Conservation (phyloP, 2,329 filamentous ascomycete species). For the Colletotrichum navitas region DNA sequence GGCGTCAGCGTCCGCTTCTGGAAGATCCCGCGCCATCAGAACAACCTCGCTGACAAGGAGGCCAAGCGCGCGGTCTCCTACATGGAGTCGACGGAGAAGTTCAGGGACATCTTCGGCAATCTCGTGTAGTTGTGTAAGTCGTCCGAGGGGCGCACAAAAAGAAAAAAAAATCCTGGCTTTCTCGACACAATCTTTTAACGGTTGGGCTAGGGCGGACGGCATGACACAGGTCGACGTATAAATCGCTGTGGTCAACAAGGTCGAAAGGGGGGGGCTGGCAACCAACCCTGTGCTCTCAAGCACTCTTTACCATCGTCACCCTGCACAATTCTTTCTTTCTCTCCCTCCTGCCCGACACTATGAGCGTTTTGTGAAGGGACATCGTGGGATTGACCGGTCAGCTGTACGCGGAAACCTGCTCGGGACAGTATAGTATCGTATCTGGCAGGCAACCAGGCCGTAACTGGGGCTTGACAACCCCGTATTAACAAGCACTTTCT, state of each 20-base stretch:
- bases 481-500: too few relatives aligned
- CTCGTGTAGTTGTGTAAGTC: not conserved
- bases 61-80: conserved; percentile 51
- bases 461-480: too few relatives aligned
- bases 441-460: too few relatives aligned
- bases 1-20: conserved; percentile 53
- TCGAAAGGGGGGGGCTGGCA: not conserved
- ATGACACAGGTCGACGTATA: not conserved
- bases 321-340: not conserved
- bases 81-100: not conserved
- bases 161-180: not conserved
- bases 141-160: too few relatives aligned
- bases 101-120: not conserved
- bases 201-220: not conserved
- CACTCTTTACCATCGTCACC: not conserved
- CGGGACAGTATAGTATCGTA: not conserved
- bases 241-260: not conserved
- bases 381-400: not conserved
- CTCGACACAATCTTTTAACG: not conserved
- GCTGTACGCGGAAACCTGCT: not conserved
- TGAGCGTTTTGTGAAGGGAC: not conserved
- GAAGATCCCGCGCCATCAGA: conserved; percentile 59
- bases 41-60: conserved; percentile 56
- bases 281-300: conserved; percentile 5
- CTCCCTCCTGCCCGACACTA: not conserved